A percentile compares a stretch with the other conserved stretches of the same genome.
phyloP scores from a whole-genome alignment of 2,329 filamentous ascomycete species.

The Penicillium italicum region DNA sequence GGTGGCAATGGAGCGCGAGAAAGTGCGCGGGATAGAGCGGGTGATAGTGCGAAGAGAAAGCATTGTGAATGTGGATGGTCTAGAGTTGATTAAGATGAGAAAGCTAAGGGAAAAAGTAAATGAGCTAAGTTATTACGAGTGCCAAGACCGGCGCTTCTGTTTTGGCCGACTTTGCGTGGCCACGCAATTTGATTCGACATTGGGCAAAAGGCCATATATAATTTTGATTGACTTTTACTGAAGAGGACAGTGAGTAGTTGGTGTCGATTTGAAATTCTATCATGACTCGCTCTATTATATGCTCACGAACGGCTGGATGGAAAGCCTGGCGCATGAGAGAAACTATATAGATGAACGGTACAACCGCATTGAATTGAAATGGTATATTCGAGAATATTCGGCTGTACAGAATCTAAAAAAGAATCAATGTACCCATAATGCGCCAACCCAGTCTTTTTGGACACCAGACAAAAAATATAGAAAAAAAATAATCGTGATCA shows the following conservation, averaged over 20 bases:
- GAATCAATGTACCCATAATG: constrained; percentile 25
- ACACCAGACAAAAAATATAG: constrained; percentile 12
- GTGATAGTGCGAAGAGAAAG: constrained; percentile 64
- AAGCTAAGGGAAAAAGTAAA: constrained; percentile 22
- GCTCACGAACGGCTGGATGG: background rate
- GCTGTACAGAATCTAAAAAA: constrained; percentile 17
- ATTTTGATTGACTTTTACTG: background rate
- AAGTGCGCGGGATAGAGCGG: constrained; percentile 63
- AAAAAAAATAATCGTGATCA: constrained; percentile 29
- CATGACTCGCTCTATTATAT: background rate
- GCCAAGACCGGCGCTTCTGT: constrained; percentile 23
- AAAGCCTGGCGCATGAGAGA: background rate
- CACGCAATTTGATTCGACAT: constrained; percentile 13
- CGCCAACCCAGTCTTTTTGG: constrained; percentile 18
- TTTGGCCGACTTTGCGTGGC: constrained; percentile 15
- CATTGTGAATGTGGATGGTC: constrained; percentile 51
- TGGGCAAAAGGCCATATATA: background rate
- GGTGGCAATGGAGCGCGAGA: constrained; percentile 55
- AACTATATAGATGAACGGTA: background rate
- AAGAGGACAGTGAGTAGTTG: background rate
- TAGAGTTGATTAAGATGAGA: constrained; percentile 9
- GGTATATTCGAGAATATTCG: constrained; percentile 10
- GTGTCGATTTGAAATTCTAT: no score
- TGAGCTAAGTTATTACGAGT: constrained; percentile 25
- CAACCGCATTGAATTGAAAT: constrained; percentile 2